Evolutionary conservation across 2,329 filamentous ascomycete species (phyloP).

Genomic region (Teratosphaeria gauchensis): DNA sequence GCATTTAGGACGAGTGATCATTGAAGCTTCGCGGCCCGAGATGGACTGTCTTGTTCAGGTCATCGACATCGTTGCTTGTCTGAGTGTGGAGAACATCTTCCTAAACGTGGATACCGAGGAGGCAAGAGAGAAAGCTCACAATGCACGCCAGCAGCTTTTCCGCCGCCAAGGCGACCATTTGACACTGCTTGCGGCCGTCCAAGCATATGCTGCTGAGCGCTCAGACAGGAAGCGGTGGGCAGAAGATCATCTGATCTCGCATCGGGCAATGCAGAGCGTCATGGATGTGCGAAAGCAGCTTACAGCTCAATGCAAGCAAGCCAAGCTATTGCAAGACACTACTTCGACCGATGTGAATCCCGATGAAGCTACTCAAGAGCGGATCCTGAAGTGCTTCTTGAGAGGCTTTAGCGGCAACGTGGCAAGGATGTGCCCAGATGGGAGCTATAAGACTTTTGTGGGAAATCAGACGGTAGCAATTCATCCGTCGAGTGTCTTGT

Average conservation of each 20-base stretch:
- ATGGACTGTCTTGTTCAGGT: slow-evolving; percentile 67
- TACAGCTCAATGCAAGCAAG: slow-evolving; percentile 43
- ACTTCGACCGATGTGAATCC: background rate
- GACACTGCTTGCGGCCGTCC: slow-evolving; percentile 52
- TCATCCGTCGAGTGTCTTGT: slow-evolving; percentile 52
- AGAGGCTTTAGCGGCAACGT: slow-evolving; percentile 52
- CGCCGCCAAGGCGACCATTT: slow-evolving; percentile 55
- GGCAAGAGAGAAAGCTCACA: slow-evolving; percentile 48
- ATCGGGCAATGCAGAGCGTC: slow-evolving; percentile 55
- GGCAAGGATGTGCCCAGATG: slow-evolving; percentile 49
- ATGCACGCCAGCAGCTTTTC: slow-evolving; percentile 46
- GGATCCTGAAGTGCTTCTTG: slow-evolving; percentile 49
- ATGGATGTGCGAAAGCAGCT: slow-evolving; percentile 58
- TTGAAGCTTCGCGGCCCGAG: slow-evolving; percentile 64
- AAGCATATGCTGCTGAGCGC: slow-evolving; percentile 48
- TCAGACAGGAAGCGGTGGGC: slow-evolving; percentile 53
- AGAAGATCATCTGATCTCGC: slow-evolving; percentile 48
- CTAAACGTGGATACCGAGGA: slow-evolving; percentile 51
- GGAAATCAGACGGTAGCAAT: slow-evolving; percentile 55
- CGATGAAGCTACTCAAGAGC: slow-evolving; percentile 36
- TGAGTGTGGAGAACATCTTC: slow-evolving; percentile 58
- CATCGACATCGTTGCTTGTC: slow-evolving; percentile 68
- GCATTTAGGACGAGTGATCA: slow-evolving; percentile 67
- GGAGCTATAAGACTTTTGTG: slow-evolving; percentile 51
- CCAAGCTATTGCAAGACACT: slow-evolving; percentile 19